Conservation (phyloP, 2,329 filamentous ascomycete genomes). For the Diplocarpon rosae region DNA sequence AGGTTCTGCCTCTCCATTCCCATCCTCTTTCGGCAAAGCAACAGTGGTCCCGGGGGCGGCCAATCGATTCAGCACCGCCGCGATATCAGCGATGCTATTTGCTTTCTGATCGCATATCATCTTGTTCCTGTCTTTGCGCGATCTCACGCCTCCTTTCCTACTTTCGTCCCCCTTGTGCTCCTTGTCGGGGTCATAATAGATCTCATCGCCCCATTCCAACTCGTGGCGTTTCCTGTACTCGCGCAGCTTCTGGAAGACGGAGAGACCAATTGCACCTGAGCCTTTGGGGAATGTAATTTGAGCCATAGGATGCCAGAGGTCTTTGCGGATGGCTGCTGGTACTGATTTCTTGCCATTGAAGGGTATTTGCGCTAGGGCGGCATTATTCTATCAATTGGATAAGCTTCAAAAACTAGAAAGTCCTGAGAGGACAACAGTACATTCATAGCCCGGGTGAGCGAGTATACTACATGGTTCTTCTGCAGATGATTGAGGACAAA, state of each 20-base stretch:
- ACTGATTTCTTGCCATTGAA: slow-evolving; percentile 59
- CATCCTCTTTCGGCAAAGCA: too few species aligned
- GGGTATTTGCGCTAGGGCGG: slow-evolving; percentile 45
- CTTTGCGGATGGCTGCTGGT: slow-evolving; percentile 51
- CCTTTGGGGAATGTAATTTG: slow-evolving; percentile 45
- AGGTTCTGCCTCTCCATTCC: neutral
- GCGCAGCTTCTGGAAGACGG: slow-evolving; percentile 51
- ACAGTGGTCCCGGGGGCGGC: neutral
- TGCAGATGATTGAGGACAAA: slow-evolving; percentile 31
- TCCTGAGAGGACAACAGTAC: slow-evolving; percentile 16
- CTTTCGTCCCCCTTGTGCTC: slow-evolving; percentile 9
- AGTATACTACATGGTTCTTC: slow-evolving; percentile 32
- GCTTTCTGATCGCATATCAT: slow-evolving; percentile 49
- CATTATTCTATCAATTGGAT: slow-evolving; percentile 29
- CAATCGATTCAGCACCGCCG: slow-evolving; percentile 29
- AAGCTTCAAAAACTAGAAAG: neutral
- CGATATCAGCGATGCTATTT: slow-evolving; percentile 53
- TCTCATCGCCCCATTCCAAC: slow-evolving; percentile 44
- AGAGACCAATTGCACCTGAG: slow-evolving; percentile 42
- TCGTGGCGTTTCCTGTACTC: slow-evolving; percentile 54
- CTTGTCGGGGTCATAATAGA: slow-evolving; percentile 25
- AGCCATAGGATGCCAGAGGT: slow-evolving; percentile 54
- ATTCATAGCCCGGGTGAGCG: slow-evolving; percentile 28
- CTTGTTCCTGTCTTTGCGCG: slow-evolving; percentile 30
- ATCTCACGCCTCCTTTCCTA: slow-evolving; percentile 24